Percentiles rank a stretch among this genome's conserved stretches.
These are phyloP conservation scores for Solanum tarapatanum DNA, from an alignment of 257 asterid genomes.

Conservation along the genomic window DNA sequence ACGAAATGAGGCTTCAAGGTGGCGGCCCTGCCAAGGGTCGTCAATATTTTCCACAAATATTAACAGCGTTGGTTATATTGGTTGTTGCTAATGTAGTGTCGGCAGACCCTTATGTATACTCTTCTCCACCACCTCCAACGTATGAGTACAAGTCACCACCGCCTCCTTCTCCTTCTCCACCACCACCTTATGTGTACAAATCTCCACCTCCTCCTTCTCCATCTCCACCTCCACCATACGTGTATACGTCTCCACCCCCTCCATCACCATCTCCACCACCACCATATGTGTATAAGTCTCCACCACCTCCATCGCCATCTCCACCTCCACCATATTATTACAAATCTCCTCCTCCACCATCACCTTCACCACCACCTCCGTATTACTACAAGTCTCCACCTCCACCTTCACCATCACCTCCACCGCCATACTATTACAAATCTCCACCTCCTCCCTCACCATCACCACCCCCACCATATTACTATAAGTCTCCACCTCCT, in stretches of 20 bases:
- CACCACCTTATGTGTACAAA: not conserved
- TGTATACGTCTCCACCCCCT: not conserved
- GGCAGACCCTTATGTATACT: not conserved
- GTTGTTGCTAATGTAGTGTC: not conserved
- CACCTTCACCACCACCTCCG: not conserved
- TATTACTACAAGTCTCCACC: not conserved
- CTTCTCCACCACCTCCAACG: not conserved
- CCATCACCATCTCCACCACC: not conserved
- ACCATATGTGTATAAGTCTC: not conserved
- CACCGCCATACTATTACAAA: not conserved
- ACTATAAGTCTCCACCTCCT: not conserved
- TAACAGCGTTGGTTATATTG: not conserved
- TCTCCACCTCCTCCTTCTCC: not conserved
- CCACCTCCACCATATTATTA: not conserved
- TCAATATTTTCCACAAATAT: slow-evolving; percentile 6
- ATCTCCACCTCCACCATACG: not conserved
- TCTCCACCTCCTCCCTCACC: not conserved
- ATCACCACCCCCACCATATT: rapidly evolving
- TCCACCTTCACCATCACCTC: not conserved
- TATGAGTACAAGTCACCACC: not conserved
- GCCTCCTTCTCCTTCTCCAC: not conserved
- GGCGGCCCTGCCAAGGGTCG: slow-evolving; percentile 28
- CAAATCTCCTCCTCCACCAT: not conserved
- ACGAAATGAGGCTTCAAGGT: slow-evolving; percentile 25
- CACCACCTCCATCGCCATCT: not conserved